These are phyloP conservation scores for Trichoderma breve DNA, from an alignment of 2,329 filamentous ascomycete genomes.

Conservation along the genomic window DNA sequence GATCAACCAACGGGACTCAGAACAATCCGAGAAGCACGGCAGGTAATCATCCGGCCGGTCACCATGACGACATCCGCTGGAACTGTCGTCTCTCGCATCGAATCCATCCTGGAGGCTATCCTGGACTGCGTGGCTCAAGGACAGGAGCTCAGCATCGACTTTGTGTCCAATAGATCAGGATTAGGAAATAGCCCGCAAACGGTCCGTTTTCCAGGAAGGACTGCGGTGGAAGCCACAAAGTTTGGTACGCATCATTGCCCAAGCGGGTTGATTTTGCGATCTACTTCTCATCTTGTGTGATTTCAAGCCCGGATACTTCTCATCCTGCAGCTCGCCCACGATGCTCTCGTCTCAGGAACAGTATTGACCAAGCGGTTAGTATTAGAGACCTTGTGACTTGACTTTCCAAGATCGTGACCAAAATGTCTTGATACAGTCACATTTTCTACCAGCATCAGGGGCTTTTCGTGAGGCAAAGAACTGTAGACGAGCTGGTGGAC, in stretches of 20 bases:
- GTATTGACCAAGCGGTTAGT: constrained; percentile 61
- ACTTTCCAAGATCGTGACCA: neutral
- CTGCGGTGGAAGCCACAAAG: constrained; percentile 46
- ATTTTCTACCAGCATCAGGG: constrained; percentile 76
- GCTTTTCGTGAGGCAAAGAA: constrained; percentile 65
- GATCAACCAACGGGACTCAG: neutral
- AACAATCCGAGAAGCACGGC: neutral
- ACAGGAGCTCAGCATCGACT: constrained; percentile 30
- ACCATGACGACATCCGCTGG: constrained; percentile 24
- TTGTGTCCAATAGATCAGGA: constrained; percentile 27
- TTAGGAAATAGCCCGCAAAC: constrained; percentile 21
- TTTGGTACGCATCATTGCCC: constrained; percentile 44
- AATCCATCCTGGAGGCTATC: constrained; percentile 34
- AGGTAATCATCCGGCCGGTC: neutral
- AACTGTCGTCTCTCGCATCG: constrained; percentile 36
- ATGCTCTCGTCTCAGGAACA: constrained; percentile 54
- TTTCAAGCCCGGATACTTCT: constrained; percentile 53
- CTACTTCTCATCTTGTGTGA: neutral
- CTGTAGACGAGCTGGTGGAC: constrained; percentile 71
- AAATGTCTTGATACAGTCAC: constrained; percentile 50
- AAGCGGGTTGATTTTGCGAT: neutral
- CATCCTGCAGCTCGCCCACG: constrained; percentile 59
- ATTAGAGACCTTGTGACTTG: neutral
- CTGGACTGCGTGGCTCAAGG: constrained; percentile 29
- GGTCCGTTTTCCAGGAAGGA: constrained; percentile 49